A percentile compares a stretch with the other conserved stretches of the same genome.
Conservation (phyloP, 768 basidiomycete species). For the Pulveroboletus frians region DNA sequence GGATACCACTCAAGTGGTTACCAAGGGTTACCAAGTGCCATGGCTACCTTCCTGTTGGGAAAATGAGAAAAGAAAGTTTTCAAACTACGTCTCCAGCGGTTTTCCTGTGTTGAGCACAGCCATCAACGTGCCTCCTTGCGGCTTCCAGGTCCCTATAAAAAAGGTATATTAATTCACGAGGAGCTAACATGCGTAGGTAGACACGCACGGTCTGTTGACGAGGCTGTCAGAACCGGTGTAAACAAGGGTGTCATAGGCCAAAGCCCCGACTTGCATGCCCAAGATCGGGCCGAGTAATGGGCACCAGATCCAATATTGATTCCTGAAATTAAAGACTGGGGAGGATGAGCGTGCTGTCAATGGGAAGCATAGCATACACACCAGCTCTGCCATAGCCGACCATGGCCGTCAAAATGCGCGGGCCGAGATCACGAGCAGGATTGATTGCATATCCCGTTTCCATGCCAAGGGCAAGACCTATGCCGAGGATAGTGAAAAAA, state of each 20-base stretch:
- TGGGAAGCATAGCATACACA: slow-evolving; percentile 32
- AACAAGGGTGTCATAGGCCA: slow-evolving; percentile 55
- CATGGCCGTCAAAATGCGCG: slow-evolving; percentile 64
- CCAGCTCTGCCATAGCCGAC: slow-evolving; percentile 55
- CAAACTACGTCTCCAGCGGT: slow-evolving; percentile 6
- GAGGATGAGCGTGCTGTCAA: neutral
- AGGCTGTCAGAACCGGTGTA: slow-evolving; percentile 53
- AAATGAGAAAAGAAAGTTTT: neutral
- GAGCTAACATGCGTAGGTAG: neutral
- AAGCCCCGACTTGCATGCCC: slow-evolving; percentile 50
- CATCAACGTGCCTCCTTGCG: slow-evolving; percentile 15
- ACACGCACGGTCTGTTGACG: slow-evolving; percentile 47
- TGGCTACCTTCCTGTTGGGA: too few species aligned
- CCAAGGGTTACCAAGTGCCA: too few species aligned
- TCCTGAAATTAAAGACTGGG: slow-evolving; percentile 28
- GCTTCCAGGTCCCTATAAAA: slow-evolving; percentile 9
- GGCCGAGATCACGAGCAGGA: slow-evolving; percentile 70
- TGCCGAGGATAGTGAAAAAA: slow-evolving; percentile 55
- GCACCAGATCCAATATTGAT: slow-evolving; percentile 75
- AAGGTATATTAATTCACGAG: neutral
- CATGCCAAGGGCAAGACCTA: slow-evolving; percentile 55
- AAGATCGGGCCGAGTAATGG: slow-evolving; percentile 54
- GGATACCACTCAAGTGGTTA: too few species aligned
- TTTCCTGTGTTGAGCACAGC: slow-evolving; percentile 1
- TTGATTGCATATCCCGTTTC: slow-evolving; percentile 65